phyloP scores from a whole-genome alignment of 1,139 yeast genomes.

The Suhomyces panamericanus region DNA sequence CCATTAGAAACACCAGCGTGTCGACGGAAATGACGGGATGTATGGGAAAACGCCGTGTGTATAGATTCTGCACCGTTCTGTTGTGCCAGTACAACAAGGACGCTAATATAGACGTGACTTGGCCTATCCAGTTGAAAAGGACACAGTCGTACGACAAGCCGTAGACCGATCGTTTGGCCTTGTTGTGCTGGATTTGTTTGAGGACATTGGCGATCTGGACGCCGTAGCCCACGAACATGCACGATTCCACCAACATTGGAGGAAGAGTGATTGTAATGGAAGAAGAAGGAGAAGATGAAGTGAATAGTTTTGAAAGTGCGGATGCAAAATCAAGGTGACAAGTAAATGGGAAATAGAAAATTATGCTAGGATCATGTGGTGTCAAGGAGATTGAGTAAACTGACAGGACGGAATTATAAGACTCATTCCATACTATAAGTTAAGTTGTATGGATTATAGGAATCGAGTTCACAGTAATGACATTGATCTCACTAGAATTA shows the following conservation, averaged over 20 bases:
- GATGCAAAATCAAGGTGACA: no score
- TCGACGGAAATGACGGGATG: conserved; percentile 16
- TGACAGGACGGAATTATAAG: no score
- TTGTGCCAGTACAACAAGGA: conserved; percentile 18
- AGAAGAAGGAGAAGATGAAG: not conserved
- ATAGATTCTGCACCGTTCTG: conserved; percentile 15
- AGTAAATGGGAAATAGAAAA: no score
- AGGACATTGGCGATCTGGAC: conserved; percentile 5
- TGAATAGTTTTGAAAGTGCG: not conserved
- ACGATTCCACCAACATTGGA: conserved; percentile 1
- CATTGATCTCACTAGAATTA: no score
- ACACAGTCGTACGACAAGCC: conserved; percentile 33
- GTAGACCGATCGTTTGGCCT: conserved; percentile 23
- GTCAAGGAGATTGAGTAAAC: no score
- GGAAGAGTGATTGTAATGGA: no score
- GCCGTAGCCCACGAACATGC: conserved; percentile 3
- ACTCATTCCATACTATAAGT: no score
- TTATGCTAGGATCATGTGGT: no score
- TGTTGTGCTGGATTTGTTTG: conserved; percentile 23
- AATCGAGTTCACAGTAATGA: no score
- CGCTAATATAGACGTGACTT: conserved; percentile 15
- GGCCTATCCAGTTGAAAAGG: conserved; percentile 17
- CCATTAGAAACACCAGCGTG: conserved; percentile 14
- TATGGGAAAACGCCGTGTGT: conserved; percentile 22
- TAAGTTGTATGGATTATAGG: no score